These are phyloP conservation scores for Pyrus communis DNA, from an alignment of 306 rosid genomes.

Conservation along the genomic window DNA sequence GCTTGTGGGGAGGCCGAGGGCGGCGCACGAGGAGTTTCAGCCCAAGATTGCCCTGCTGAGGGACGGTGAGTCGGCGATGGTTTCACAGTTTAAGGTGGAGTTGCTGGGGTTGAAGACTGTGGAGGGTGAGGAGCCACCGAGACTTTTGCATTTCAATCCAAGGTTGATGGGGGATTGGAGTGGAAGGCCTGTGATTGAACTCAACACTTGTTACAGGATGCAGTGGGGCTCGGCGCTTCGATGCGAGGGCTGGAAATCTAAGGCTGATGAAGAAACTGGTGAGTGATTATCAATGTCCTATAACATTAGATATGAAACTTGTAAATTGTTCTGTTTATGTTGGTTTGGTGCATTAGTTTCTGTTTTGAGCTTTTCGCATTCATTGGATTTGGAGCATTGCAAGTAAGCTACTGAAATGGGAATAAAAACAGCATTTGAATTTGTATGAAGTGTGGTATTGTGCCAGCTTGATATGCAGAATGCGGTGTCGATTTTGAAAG, in stretches of 20 bases:
- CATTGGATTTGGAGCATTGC: not conserved
- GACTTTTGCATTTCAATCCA: conserved; percentile 84
- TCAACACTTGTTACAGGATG: conserved; percentile 88
- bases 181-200: conserved; percentile 77
- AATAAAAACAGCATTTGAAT: not conserved
- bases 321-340: not conserved
- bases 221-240: conserved; percentile 85
- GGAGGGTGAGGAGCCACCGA: conserved; percentile 92
- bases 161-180: conserved; percentile 94
- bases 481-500: not conserved
- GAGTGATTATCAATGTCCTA: conserved; percentile 5
- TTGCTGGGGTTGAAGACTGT: conserved; percentile 76
- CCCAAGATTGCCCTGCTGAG: conserved; percentile 28
- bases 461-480: not conserved
- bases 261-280: conserved; percentile 92
- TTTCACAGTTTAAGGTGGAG: conserved; percentile 70
- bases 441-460: not conserved
- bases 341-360: not conserved
- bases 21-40: conserved; percentile 25
- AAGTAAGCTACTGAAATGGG: not conserved
- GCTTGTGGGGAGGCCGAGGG: conserved; percentile 65
- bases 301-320: not conserved
- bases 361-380: not conserved
- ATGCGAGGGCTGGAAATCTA: conserved; percentile 90
- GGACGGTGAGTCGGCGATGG: conserved; percentile 36